These are phyloP conservation scores for Solanum piurae DNA, from an alignment of 257 asterid genomes.

Conservation along the genomic window DNA sequence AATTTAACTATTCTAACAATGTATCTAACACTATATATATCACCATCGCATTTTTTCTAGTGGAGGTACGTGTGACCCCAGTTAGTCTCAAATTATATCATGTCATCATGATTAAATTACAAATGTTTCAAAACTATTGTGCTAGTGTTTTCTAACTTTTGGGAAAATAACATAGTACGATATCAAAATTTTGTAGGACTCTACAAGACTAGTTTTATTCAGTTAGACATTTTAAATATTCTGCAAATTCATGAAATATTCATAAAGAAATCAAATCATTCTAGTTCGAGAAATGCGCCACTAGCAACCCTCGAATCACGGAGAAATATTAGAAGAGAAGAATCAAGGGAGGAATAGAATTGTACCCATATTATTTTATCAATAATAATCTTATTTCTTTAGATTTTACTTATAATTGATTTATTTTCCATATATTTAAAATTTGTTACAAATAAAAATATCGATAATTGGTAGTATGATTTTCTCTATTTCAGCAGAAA, in stretches of 20 bases:
- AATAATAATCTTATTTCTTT: neutral
- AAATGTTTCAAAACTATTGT: neutral
- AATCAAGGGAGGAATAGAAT: no score
- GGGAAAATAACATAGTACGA: neutral
- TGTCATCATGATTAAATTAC: neutral
- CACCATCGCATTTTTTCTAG: neutral
- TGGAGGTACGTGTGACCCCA: neutral
- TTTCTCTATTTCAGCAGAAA: neutral
- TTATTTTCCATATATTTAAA: no score
- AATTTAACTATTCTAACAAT: neutral
- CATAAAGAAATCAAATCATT: no score
- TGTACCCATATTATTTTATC: no score
- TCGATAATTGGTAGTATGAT: neutral
- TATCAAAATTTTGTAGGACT: neutral
- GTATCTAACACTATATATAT: neutral
- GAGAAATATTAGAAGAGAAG: neutral
- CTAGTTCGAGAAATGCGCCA: no score
- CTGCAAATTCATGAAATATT: neutral
- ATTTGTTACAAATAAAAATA: neutral
- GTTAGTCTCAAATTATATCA: neutral
- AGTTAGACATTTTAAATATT: neutral
- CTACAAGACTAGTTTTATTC: no score
- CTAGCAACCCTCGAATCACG: no score
- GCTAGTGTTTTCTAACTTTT: neutral
- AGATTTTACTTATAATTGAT: no score